Conservation (phyloP, 441 rosid genomes). For the Populus hybrid region DNA sequence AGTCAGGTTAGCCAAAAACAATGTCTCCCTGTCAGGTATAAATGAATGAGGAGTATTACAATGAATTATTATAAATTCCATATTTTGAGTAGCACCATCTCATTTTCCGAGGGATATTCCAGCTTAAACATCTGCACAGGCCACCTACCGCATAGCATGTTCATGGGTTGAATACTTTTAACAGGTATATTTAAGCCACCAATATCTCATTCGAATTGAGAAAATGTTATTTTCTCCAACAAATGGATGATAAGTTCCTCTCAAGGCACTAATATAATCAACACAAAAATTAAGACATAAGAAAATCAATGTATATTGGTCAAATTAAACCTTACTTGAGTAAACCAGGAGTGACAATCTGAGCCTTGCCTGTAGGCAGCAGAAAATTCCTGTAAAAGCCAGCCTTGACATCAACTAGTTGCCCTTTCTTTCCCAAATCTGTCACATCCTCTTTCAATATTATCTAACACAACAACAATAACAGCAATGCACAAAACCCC, state of each 20-base stretch:
- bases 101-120: neutral
- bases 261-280: neutral
- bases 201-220: neutral
- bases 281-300: neutral
- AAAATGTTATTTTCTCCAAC: no score
- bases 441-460: constrained; percentile 81
- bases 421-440: constrained; percentile 72
- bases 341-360: constrained; percentile 67
- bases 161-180: no score
- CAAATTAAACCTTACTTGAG: constrained; percentile 55
- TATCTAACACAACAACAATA: constrained; percentile 37
- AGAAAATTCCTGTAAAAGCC: constrained; percentile 89
- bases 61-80: neutral
- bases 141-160: neutral
- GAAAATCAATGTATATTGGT: neutral
- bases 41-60: neutral
- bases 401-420: constrained; percentile 72
- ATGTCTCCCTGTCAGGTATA: neutral
- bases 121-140: neutral
- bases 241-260: neutral
- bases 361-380: constrained; percentile 81
- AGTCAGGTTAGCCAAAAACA: neutral
- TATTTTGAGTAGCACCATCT: neutral
- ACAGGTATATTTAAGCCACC: neutral
- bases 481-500: neutral